Conservation (phyloP, 352 stramenopile genomes). For the Pythium myriotylum region DNA sequence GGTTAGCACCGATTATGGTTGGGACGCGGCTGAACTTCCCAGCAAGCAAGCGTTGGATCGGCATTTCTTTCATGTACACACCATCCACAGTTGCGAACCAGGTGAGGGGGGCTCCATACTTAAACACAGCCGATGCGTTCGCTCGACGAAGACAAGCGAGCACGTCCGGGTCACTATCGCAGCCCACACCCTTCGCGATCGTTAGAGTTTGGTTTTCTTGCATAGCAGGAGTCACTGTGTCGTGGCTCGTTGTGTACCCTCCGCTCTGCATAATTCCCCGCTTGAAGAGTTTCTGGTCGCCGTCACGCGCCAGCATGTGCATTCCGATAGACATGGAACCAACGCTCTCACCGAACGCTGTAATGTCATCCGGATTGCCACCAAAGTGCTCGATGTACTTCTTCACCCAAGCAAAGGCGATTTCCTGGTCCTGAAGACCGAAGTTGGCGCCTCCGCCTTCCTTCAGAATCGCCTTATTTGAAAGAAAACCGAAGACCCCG, state of each 20-base stretch:
- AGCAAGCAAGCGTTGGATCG: background rate
- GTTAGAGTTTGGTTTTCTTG: background rate
- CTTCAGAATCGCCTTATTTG: no score
- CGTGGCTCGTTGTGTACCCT: background rate
- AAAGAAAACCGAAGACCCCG: no score
- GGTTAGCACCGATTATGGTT: constrained; percentile 20
- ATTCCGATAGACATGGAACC: no score
- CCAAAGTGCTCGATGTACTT: no score
- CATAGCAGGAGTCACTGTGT: background rate
- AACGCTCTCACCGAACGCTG: no score
- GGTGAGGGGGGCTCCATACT: background rate
- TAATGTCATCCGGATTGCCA: no score
- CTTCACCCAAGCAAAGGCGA: no score
- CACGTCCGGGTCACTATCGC: background rate
- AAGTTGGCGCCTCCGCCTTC: no score
- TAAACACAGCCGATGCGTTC: background rate
- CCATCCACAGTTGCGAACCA: constrained; percentile 4
- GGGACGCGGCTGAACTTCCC: constrained; percentile 17
- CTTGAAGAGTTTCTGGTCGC: no score
- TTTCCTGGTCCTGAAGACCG: no score
- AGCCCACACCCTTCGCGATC: constrained; percentile 2
- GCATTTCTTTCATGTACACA: constrained; percentile 3
- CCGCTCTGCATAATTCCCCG: constrained; percentile 14
- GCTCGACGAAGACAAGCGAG: constrained; percentile 4
- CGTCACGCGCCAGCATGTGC: no score